A percentile compares a stretch with the other conserved stretches of the same genome.
Evolutionary conservation across 768 basidiomycete species (phyloP).

Genomic region (Suillus discolor): DNA sequence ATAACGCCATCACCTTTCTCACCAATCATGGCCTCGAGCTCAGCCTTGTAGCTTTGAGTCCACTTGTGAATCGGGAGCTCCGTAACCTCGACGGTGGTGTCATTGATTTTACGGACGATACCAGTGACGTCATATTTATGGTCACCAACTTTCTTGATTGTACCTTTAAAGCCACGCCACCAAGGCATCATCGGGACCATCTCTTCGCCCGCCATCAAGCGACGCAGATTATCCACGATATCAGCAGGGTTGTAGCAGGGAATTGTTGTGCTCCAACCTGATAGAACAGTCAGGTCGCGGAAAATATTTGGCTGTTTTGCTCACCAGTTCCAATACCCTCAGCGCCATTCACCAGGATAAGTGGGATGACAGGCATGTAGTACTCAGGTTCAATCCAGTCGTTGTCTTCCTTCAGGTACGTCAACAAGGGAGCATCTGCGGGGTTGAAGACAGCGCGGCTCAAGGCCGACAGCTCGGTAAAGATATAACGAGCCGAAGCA

Average conservation of each 20-base stretch:
- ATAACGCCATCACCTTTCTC: slow-evolving; percentile 81
- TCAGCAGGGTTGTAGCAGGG: slow-evolving; percentile 93
- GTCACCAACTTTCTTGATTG: slow-evolving; percentile 78
- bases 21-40: slow-evolving; percentile 86
- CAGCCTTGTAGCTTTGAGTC: slow-evolving; percentile 92
- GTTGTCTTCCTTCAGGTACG: slow-evolving; percentile 85
- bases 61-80: slow-evolving; percentile 95
- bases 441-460: slow-evolving; percentile 80
- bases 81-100: slow-evolving; percentile 91
- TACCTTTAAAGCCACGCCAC: slow-evolving; percentile 95
- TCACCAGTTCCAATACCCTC: slow-evolving; percentile 97
- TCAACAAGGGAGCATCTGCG: slow-evolving; percentile 84
- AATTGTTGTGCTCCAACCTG: slow-evolving; percentile 93
- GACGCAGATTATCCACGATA: slow-evolving; percentile 84
- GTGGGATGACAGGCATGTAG: slow-evolving; percentile 88
- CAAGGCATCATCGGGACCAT: slow-evolving; percentile 88
- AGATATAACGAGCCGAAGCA: slow-evolving; percentile 95
- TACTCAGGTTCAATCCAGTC: slow-evolving; percentile 88
- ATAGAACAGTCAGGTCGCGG: neutral
- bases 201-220: slow-evolving; percentile 86
- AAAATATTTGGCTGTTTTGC: slow-evolving; percentile 20
- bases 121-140: slow-evolving; percentile 88
- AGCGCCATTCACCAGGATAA: slow-evolving; percentile 90
- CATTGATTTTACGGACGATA: slow-evolving; percentile 71
- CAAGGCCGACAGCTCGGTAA: slow-evolving; percentile 75